Evolutionary conservation across 371 early-diverging fungal species (phyloP).

Genomic region (Mortierella polycephala): DNA sequence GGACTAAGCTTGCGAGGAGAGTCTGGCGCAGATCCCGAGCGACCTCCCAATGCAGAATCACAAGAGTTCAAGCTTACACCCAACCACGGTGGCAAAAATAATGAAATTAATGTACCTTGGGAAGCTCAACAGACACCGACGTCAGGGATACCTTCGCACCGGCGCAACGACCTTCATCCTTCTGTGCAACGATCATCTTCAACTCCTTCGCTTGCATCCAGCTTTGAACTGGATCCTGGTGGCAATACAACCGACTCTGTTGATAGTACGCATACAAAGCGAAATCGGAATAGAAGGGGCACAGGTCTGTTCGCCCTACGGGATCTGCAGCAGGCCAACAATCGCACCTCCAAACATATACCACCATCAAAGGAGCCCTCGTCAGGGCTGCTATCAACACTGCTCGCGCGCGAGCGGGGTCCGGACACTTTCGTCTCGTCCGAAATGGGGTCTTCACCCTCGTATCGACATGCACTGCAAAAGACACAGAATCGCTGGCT

Average conservation of each 20-base stretch:
- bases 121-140: neutral
- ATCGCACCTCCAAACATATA: neutral
- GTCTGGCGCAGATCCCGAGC: neutral
- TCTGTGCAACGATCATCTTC: slow-evolving; percentile 30
- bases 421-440: slow-evolving; percentile 5
- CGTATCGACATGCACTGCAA: slow-evolving; percentile 17
- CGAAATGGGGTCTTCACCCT: slow-evolving; percentile 5
- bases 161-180: neutral
- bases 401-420: slow-evolving; percentile 38
- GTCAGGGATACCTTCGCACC: neutral
- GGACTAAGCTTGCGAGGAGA: slow-evolving; percentile 30
- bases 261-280: neutral
- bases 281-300: slow-evolving; percentile 20
- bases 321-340: slow-evolving; percentile 1
- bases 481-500: slow-evolving; percentile 38
- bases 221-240: slow-evolving; percentile 1
- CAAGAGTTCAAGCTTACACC: too few species aligned
- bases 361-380: slow-evolving; percentile 1
- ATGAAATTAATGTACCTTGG: too few species aligned
- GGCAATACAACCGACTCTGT: neutral
- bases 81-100: too few species aligned
- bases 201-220: slow-evolving; percentile 25
- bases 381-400: slow-evolving; percentile 28
- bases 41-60: too few species aligned
- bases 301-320: slow-evolving; percentile 4